These are phyloP conservation scores for Colletotrichum sidae DNA, from an alignment of 2,329 filamentous ascomycete species.

Conservation along the genomic window DNA sequence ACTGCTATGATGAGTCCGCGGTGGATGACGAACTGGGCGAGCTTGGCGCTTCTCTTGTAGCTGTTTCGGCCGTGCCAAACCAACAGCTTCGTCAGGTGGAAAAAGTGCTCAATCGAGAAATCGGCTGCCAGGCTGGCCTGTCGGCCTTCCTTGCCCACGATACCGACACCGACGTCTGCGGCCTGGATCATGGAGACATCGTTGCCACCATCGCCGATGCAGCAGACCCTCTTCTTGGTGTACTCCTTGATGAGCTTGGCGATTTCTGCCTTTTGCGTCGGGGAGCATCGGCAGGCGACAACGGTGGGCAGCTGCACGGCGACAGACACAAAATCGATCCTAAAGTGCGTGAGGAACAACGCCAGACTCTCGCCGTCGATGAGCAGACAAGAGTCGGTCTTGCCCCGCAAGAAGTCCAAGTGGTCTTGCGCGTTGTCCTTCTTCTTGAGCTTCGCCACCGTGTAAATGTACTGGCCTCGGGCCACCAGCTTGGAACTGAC, in stretches of 20 bases:
- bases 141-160: slow-evolving; percentile 96
- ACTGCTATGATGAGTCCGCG: slow-evolving; percentile 94
- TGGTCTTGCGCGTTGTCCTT: slow-evolving; percentile 89
- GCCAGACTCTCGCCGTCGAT: slow-evolving; percentile 94
- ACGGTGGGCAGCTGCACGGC: slow-evolving; percentile 91
- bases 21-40: slow-evolving; percentile 98
- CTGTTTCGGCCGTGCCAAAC: slow-evolving; percentile 99
- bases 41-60: slow-evolving; percentile 95
- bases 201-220: slow-evolving; percentile 97
- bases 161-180: slow-evolving; percentile 96
- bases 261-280: slow-evolving; percentile 95
- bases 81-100: slow-evolving; percentile 93
- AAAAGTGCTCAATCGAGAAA: slow-evolving; percentile 96
- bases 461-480: slow-evolving; percentile 95
- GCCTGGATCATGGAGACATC: slow-evolving; percentile 99
- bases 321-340: slow-evolving; percentile 85
- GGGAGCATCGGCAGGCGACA: slow-evolving; percentile 95
- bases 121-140: slow-evolving; percentile 96
- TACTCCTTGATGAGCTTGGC: slow-evolving; percentile 89
- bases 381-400: slow-evolving; percentile 87
- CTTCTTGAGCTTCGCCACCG: slow-evolving; percentile 84
- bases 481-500: slow-evolving; percentile 95
- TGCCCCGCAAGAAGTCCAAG: slow-evolving; percentile 88
- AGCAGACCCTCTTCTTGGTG: slow-evolving; percentile 95
- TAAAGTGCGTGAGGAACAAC: slow-evolving; percentile 85